phyloP scores from a whole-genome alignment of 257 asterid species.

The Nyctanthes arbortristis region DNA sequence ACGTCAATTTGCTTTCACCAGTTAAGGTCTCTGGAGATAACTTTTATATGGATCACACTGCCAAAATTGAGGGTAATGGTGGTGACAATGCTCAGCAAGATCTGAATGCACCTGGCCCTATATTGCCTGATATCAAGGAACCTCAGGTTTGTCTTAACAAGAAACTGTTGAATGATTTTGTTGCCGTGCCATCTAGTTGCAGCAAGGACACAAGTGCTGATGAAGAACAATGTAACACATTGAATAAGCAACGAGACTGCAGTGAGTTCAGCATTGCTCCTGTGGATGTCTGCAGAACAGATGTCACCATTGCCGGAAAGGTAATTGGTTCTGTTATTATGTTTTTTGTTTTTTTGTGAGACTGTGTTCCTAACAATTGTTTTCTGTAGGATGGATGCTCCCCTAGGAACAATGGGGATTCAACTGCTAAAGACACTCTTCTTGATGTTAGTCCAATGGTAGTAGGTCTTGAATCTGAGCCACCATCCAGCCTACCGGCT shows the following conservation, averaged over 20 bases:
- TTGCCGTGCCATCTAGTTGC: conserved; percentile 22
- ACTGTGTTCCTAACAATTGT: background rate
- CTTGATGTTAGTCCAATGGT: conserved; percentile 25
- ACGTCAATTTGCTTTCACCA: conserved; percentile 27
- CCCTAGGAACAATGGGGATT: conserved; percentile 25
- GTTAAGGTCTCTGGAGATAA: background rate
- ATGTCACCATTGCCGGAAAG: conserved; percentile 32
- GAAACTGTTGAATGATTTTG: conserved; percentile 31
- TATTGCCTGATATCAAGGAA: conserved; percentile 25
- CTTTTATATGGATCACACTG: background rate
- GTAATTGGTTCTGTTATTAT: conserved; percentile 38
- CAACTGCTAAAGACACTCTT: conserved; percentile 25
- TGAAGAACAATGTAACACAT: conserved; percentile 22
- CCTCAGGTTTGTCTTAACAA: conserved; percentile 24
- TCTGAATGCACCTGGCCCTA: conserved; percentile 28
- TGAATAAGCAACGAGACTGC: conserved; percentile 21
- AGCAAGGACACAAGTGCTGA: conserved; percentile 14
- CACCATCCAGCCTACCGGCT: conserved; percentile 14
- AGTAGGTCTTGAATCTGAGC: conserved; percentile 7
- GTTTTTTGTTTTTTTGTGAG: conserved; percentile 20
- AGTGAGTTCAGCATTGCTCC: conserved; percentile 9
- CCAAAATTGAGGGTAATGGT: conserved; percentile 17
- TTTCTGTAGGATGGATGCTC: conserved; percentile 44
- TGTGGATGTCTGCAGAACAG: conserved; percentile 27
- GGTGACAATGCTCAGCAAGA: conserved; percentile 21